Evolutionary conservation across 1,139 yeast genomes (phyloP), one percentile per base, ranked within the genome.

Genomic region (Barnettozyma hawaiiensis): DNA sequence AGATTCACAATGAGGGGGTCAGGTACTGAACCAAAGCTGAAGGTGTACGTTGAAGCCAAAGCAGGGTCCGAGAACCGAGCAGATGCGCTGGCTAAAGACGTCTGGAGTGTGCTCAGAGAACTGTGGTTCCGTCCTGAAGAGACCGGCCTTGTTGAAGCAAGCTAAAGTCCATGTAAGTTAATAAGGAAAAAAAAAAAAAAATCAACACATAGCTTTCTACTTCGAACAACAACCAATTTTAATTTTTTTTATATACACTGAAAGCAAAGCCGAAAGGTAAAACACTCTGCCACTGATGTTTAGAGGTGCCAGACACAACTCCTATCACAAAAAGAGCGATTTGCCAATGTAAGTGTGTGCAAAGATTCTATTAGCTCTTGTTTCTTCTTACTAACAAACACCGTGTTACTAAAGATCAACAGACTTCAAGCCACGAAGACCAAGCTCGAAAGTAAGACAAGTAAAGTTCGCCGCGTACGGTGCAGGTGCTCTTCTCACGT

Each of bases 1-100:
- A 67, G 96, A 34, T 82, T 90, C 59, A 90, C 97, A 0, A 80
- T 86, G 40, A 72, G 98, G 40, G 97, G 97, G 0, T 86, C 96
- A 5, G 98, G 98, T 9, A 92, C 98, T 0, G 98, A 92, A 60
- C 97, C 97, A 4, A 92, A 92, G 58, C 68, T 92, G 48, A 92
- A 92, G 62, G 86, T 90, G 1, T 92, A 92, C 63, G 81, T 92
- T 35, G 97, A 92, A 60, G 95, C 95, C 0, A 64, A 63, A 32
- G 73, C 85, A 0, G 46, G 51, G 1, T 53, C 60, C 10, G 82
- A 73, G 37, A 57, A 52, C 2, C 54, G 60, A 6, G 86, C 96
- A 0, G 48, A 54, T 2, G 50, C 43, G 0, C 58, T 82, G 11
- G 92, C 95, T 0, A 62, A 63, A 11, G 63, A 67, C 23, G 83